Evolutionary conservation across 768 basidiomycete genomes (phyloP).

Genomic region (Pisolithus marmoratus): DNA sequence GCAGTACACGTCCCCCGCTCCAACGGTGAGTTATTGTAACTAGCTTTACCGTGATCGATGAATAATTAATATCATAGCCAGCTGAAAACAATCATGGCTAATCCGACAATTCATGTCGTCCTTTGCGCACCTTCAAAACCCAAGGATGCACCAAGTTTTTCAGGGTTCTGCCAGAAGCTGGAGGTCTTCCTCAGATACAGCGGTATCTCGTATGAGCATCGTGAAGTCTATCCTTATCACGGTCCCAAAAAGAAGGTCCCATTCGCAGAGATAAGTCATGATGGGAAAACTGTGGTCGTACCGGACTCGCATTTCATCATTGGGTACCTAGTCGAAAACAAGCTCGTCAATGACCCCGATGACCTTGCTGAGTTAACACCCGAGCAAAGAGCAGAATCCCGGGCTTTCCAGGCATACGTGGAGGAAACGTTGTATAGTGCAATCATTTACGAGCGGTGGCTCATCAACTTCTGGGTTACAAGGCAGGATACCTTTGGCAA

Average conservation of each 20-base stretch:
- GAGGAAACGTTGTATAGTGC: constrained; percentile 27
- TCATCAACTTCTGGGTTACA: constrained; percentile 17
- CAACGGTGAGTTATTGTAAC: no score
- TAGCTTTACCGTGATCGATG: no score
- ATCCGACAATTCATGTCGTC: constrained; percentile 14
- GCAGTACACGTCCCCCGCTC: no score
- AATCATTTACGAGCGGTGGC: constrained; percentile 28
- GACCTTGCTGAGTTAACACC: constrained; percentile 19
- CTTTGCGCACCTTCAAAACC: constrained; percentile 22
- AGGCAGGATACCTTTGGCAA: constrained; percentile 11
- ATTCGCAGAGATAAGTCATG: constrained; percentile 25
- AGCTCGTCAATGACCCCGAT: constrained; percentile 24
- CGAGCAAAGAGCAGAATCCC: constrained; percentile 26
- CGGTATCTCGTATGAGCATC: constrained; percentile 23
- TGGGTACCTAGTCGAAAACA: constrained; percentile 21
- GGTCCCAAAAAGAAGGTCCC: constrained; percentile 31
- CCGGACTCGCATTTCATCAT: constrained; percentile 32
- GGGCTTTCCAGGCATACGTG: constrained; percentile 29
- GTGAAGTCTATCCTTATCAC: constrained; percentile 17
- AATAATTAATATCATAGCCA: not conserved
- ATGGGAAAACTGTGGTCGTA: constrained; percentile 12
- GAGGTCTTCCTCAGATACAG: constrained; percentile 26
- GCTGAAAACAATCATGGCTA: not conserved
- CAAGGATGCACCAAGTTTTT: constrained; percentile 16
- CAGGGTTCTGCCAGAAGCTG: constrained; percentile 31